Conservation (phyloP, 2,329 filamentous ascomycete genomes). For the Aspergillus fischeri region DNA sequence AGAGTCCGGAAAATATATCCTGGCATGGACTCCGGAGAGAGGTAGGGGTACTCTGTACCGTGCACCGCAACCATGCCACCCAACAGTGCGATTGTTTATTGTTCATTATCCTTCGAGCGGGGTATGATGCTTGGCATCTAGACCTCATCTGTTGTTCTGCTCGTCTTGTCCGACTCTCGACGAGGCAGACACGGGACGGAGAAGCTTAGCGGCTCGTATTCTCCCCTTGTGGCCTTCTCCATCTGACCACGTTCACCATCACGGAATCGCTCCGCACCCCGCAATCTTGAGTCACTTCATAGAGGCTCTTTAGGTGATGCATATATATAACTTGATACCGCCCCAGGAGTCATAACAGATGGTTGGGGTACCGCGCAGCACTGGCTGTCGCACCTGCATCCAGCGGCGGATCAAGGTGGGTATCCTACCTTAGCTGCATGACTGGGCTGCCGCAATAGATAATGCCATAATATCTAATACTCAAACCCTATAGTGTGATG, state of each 20-base stretch:
- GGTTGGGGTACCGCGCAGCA: constrained; percentile 20
- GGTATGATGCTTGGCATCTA: neutral
- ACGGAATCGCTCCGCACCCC: neutral
- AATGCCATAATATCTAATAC: neutral
- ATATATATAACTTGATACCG: neutral
- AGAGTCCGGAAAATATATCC: neutral
- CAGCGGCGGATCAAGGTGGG: constrained; percentile 21
- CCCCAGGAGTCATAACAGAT: constrained; percentile 1
- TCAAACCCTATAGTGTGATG: constrained; percentile 14
- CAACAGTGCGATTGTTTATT: neutral
- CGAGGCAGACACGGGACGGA: neutral
- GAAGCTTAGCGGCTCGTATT: neutral
- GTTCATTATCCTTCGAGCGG: neutral
- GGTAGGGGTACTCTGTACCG: too few species aligned
- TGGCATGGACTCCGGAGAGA: too few species aligned
- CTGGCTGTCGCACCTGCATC: constrained; percentile 19
- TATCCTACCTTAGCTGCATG: neutral
- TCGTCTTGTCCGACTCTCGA: neutral
- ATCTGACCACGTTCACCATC: neutral
- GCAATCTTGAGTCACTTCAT: neutral
- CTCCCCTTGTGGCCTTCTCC: neutral
- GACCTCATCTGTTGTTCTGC: neutral
- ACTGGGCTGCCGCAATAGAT: neutral
- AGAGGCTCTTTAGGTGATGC: neutral
- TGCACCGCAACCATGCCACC: too few species aligned